A percentile compares a stretch with the other conserved stretches of the same genome.
Evolutionary conservation across 129 eudicot genomes (phyloP).

Genomic region (Lactuca sativa): DNA sequence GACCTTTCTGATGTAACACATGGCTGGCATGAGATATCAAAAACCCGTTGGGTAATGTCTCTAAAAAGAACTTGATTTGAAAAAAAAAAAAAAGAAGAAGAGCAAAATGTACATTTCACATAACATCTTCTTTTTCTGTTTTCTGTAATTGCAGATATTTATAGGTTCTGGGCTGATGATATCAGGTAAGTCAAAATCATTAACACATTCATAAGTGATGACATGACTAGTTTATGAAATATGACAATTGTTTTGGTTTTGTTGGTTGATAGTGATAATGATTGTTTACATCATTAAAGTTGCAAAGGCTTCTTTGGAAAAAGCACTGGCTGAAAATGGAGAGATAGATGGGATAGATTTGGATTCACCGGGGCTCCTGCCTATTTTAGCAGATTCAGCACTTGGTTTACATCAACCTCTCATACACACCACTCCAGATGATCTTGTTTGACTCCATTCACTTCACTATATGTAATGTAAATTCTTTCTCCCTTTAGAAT

Average conservation of each 20-base stretch:
- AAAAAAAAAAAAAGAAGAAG: not conserved
- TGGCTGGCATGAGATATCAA: conserved; percentile 87
- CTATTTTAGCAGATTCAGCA: conserved; percentile 45
- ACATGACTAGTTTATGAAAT: not conserved
- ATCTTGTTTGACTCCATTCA: conserved; percentile 35
- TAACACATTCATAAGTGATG: not conserved
- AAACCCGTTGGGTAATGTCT: conserved; percentile 67
- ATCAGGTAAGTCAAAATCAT: conserved; percentile 55
- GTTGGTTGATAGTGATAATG: conserved; percentile 45
- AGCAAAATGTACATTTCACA: not conserved
- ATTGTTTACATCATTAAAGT: conserved; percentile 61
- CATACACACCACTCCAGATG: conserved; percentile 47
- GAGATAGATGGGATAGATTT: conserved; percentile 40
- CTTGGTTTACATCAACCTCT: conserved; percentile 65
- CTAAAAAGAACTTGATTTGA: no score
- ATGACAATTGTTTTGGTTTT: conserved; percentile 11
- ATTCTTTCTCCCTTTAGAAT: conserved; percentile 38
- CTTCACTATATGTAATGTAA: conserved; percentile 25
- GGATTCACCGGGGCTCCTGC: conserved; percentile 50
- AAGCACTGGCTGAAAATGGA: conserved; percentile 75
- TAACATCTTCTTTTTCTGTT: conserved; percentile 5
- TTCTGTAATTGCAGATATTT: conserved; percentile 55
- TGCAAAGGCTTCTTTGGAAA: conserved; percentile 82
- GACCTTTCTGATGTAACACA: conserved; percentile 95
- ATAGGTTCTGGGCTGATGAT: conserved; percentile 53